Evolutionary conservation across 225 moss, liverwort and hornwort genomes (phyloP).

Genomic region (Pseudisothecium myosuroides): DNA sequence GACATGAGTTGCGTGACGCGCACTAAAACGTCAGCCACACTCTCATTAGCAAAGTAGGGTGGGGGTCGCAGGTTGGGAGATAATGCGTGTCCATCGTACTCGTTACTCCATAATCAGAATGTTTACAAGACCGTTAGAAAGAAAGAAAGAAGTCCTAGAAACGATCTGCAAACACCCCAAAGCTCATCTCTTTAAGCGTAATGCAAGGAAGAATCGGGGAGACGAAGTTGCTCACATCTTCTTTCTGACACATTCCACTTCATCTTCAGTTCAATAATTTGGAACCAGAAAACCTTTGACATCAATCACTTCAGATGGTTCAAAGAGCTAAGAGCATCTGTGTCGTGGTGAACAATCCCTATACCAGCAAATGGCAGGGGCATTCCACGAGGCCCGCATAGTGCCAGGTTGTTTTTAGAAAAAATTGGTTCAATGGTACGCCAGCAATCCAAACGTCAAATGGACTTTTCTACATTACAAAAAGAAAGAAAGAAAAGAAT

Average conservation of each 20-base stretch:
- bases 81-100: too few relatives aligned
- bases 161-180: background rate
- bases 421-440: too few relatives aligned
- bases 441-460: too few relatives aligned
- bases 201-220: background rate
- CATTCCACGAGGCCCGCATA: too few relatives aligned
- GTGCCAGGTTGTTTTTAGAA: too few relatives aligned
- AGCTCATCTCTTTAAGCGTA: background rate
- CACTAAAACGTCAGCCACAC: slow-evolving; percentile 74
- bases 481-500: too few relatives aligned
- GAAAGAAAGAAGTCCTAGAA: background rate
- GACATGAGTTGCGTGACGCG: slow-evolving; percentile 89
- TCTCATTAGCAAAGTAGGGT: slow-evolving; percentile 65
- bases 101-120: background rate
- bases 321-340: slow-evolving; percentile 44
- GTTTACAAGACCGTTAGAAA: background rate
- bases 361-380: too few relatives aligned
- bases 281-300: background rate
- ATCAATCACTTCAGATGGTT: background rate
- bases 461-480: too few relatives aligned
- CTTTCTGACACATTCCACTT: background rate
- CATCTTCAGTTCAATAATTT: background rate
- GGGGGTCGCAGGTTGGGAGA: slow-evolving; percentile 64
- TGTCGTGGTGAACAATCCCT: slow-evolving; percentile 13
- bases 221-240: background rate